These are phyloP conservation scores for Coleophoma eucalyptorum DNA, from an alignment of 2,329 filamentous ascomycete species.

Conservation along the genomic window DNA sequence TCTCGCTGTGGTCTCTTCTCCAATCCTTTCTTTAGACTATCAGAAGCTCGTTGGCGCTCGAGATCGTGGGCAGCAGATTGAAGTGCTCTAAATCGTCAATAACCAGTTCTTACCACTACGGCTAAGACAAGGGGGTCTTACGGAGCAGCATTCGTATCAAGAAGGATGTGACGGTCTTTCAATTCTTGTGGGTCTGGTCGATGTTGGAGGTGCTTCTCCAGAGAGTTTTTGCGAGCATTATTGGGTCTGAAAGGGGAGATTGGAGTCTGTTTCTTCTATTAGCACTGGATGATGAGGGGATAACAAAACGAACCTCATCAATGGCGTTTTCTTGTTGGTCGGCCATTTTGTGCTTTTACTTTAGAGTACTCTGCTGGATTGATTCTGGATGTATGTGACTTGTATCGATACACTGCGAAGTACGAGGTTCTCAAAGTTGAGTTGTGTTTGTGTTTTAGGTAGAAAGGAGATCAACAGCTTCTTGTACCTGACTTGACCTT, in stretches of 20 bases:
- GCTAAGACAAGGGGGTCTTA: conserved; percentile 31
- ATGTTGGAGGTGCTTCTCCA: conserved; percentile 68
- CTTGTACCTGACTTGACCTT: no score
- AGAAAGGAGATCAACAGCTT: no score
- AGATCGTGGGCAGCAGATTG: conserved; percentile 60
- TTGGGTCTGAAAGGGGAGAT: conserved; percentile 50
- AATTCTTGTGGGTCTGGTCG: conserved; percentile 64
- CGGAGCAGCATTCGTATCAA: conserved; percentile 65
- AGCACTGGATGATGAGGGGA: background rate
- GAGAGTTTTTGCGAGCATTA: conserved; percentile 58
- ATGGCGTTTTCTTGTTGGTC: conserved; percentile 24
- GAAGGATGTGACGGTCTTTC: conserved; percentile 64
- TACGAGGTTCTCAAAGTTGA: background rate
- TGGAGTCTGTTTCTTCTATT: conserved; percentile 35
- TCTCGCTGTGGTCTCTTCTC: conserved; percentile 64
- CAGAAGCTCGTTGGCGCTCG: conserved; percentile 58
- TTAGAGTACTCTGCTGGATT: no score
- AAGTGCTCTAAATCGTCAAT: conserved; percentile 44
- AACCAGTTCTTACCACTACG: no score
- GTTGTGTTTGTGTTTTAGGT: background rate
- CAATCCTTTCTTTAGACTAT: conserved; percentile 62
- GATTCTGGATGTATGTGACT: no score
- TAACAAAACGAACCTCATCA: conserved; percentile 32
- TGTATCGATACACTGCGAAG: no score
- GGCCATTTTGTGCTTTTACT: background rate